Evolutionary conservation across 257 asterid genomes (phyloP).

Genomic region (Dorcoceras hygrometricum): DNA sequence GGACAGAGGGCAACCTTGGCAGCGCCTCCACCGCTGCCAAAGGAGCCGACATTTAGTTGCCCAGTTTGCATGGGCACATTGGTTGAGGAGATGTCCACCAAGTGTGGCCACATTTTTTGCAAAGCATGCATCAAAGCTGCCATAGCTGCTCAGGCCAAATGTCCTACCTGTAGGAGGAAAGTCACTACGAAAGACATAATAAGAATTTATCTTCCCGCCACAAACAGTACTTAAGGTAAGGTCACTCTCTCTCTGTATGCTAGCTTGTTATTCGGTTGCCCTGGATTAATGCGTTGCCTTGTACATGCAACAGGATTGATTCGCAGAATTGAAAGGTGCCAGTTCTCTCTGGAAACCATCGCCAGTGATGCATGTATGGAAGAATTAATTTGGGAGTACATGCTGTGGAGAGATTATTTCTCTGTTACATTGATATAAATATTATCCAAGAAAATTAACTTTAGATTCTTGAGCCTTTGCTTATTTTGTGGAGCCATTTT

Average conservation of each 20-base stretch:
- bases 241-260: conserved; percentile 26
- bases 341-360: not conserved
- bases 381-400: not conserved
- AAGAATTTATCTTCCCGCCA: conserved; percentile 75
- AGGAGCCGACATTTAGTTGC: conserved; percentile 72
- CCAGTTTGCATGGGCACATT: conserved; percentile 87
- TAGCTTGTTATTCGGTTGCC: not conserved
- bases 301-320: not conserved
- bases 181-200: conserved; percentile 59
- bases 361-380: not conserved
- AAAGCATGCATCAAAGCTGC: conserved; percentile 84
- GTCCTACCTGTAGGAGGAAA: conserved; percentile 89
- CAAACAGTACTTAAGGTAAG: conserved; percentile 51
- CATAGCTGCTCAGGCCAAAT: conserved; percentile 70
- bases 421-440: not conserved
- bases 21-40: conserved; percentile 47
- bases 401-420: not conserved
- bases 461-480: not conserved
- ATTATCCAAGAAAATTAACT: not conserved
- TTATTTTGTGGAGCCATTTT: too few species aligned
- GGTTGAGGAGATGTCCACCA: conserved; percentile 77
- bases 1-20: conserved; percentile 27
- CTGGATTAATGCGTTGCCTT: not conserved
- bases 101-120: conserved; percentile 95
- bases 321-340: not conserved